Evolutionary conservation across 371 early-diverging fungal genomes (phyloP), one percentile per base, ranked within the genome.

Genomic region (Zychaea mexicana): DNA sequence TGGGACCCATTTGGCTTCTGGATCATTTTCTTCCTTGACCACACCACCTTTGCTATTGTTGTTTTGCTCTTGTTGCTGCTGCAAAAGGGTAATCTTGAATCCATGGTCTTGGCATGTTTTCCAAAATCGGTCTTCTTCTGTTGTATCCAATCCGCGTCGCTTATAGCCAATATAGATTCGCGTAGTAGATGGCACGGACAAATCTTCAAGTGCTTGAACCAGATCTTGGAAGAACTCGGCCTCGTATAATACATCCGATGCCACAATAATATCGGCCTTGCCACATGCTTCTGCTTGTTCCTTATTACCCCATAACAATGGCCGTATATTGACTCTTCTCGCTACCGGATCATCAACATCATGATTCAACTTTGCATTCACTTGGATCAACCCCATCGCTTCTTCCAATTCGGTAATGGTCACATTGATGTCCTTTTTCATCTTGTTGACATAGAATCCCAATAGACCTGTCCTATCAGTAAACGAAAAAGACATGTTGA

Each of bases 201-300:
- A 67, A 32, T 76, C 78, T 4, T 69, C 68, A 27, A 88, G 69
- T 0, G 86, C 74, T 47, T 83, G 70, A 27, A 84, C 76, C 1
- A 88, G 66, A 36, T 72, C 64, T 10, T 76, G 66, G 54, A 86
- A 85, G 26, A 73, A 76, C 21, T 76, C 74, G 0, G 79, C 65
- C 42, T 88, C 85, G 53, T 88, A 88, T 9, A 88, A 68, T 2
- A 88, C 84, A 66, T 88, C 88, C 0, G 88, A 88, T 5, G 88
- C 88, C 24, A 88, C 60, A 7, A 88, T 77, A n/a, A 82, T 46
- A 64, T 88, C 85, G 2, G 82, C 70, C 36, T 66, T 69, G 27
- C 72, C 78, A 6, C 76, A 64, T 2, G 58, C 62, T 0, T 56
- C 61, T 9, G 71, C 73, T 10, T 73, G 60, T 2, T 66, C 24